A percentile compares a stretch with the other conserved stretches of the same genome.
These are phyloP conservation scores for Cladobotryum protrusum DNA, from an alignment of 2,329 filamentous ascomycete species.

Conservation along the genomic window DNA sequence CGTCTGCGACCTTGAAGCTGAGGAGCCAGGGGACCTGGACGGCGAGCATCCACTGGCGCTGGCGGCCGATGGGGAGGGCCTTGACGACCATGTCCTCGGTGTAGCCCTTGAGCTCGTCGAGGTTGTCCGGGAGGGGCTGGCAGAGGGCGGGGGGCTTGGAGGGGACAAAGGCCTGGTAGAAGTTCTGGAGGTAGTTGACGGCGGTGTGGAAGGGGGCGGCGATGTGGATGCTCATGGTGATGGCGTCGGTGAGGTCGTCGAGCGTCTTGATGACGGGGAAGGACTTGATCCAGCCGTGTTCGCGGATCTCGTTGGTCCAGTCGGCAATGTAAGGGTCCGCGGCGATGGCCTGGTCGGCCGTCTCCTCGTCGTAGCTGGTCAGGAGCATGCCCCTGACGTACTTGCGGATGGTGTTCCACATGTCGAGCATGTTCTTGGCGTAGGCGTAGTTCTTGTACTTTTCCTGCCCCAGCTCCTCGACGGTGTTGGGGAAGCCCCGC, in stretches of 20 bases:
- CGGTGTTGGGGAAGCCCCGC: conserved; percentile 36
- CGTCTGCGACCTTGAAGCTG: conserved; percentile 35
- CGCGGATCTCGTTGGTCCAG: conserved; percentile 37
- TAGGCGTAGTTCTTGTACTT: conserved; percentile 45
- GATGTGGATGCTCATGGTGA: conserved; percentile 48
- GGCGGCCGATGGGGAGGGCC: conserved; percentile 36
- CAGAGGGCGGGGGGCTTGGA: conserved; percentile 38
- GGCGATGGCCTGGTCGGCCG: conserved; percentile 22
- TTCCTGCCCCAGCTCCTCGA: conserved; percentile 23
- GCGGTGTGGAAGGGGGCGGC: conserved; percentile 44
- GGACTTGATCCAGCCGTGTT: conserved; percentile 30
- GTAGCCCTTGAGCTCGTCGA: conserved; percentile 25
- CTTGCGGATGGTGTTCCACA: conserved; percentile 37
- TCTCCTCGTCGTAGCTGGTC: conserved; percentile 25
- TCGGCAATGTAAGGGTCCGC: conserved; percentile 23
- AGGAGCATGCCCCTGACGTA: conserved; percentile 36
- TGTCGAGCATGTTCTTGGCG: conserved; percentile 37
- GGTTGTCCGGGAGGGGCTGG: conserved; percentile 24
- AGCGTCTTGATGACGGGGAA: conserved; percentile 39
- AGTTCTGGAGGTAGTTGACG: conserved; percentile 47
- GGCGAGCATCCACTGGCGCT: conserved; percentile 39
- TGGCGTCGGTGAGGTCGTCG: conserved; percentile 36
- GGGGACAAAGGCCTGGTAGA: conserved; percentile 42
- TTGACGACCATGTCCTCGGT: conserved; percentile 25
- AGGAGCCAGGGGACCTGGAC: conserved; percentile 40